Conservation (phyloP, 2,329 filamentous ascomycete genomes). For the Exserohilum rostratum region DNA sequence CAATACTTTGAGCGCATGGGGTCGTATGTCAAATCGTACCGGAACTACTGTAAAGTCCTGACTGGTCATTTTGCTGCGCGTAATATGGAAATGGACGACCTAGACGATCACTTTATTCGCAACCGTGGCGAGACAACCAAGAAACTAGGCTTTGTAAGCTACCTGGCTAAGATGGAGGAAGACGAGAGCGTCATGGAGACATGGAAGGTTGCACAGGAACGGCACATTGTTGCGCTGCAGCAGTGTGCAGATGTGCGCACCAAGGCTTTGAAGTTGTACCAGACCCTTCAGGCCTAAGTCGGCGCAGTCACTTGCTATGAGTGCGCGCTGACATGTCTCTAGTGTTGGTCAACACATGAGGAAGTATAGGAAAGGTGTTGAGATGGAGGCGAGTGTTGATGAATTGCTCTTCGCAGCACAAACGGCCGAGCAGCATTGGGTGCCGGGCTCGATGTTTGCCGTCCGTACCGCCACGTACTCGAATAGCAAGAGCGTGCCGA, state of each 20-base stretch:
- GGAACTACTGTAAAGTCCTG: conserved; percentile 61
- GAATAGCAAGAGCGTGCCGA: background rate
- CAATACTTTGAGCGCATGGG: conserved; percentile 61
- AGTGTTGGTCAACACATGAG: background rate
- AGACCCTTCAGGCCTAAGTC: conserved; percentile 20
- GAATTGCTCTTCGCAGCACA: background rate
- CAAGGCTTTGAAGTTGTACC: conserved; percentile 38
- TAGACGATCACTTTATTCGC: conserved; percentile 57
- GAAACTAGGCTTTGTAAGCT: conserved; percentile 62
- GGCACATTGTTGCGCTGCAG: conserved; percentile 63
- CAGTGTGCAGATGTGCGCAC: conserved; percentile 42
- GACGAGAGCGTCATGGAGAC: conserved; percentile 67
- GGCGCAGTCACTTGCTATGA: background rate
- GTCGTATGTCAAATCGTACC: conserved; percentile 63
- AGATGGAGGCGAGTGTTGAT: background rate
- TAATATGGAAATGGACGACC: conserved; percentile 53
- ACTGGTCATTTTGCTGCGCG: conserved; percentile 62
- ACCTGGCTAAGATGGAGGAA: conserved; percentile 66
- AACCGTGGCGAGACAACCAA: conserved; percentile 56
- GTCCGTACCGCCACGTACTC: background rate
- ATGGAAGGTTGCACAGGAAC: conserved; percentile 65
- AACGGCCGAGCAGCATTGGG: background rate
- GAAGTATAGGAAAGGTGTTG: background rate
- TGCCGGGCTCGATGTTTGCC: background rate
- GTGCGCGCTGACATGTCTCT: conserved; percentile 10